A percentile compares a stretch with the other conserved stretches of the same genome.
phyloP scores from a whole-genome alignment of 805 yeast genomes.

The Metschnikowia kofuensis region DNA sequence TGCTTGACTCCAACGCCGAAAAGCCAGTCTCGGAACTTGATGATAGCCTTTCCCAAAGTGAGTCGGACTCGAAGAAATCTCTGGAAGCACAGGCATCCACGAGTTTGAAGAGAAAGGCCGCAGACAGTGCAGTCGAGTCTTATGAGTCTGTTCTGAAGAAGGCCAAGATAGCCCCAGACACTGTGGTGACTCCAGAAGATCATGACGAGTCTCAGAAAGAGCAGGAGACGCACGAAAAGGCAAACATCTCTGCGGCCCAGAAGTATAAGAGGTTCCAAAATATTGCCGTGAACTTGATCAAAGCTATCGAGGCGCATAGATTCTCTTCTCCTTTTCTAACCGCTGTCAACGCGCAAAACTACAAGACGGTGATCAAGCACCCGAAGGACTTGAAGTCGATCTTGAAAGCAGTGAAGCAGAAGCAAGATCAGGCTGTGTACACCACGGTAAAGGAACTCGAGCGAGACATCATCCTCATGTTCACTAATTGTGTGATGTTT shows the following conservation, averaged over 20 bases:
- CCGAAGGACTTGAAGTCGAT: conserved; percentile 72
- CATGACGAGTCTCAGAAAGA: too few species aligned
- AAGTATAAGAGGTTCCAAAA: conserved; percentile 53
- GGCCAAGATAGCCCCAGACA: neutral
- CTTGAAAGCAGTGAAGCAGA: conserved; percentile 49
- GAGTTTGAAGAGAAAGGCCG: neutral
- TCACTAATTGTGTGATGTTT: conserved; percentile 82
- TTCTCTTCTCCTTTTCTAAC: conserved; percentile 71
- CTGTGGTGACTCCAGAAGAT: too few species aligned
- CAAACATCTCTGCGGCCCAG: conserved; percentile 2
- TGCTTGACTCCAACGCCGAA: neutral
- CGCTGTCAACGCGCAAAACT: conserved; percentile 74
- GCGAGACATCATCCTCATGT: conserved; percentile 70
- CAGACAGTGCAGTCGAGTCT: neutral
- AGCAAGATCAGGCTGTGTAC: conserved; percentile 35
- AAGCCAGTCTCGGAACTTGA: neutral
- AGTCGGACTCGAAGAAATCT: too few species aligned
- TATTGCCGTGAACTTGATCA: conserved; percentile 58
- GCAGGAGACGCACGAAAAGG: neutral
- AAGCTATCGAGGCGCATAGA: conserved; percentile 65
- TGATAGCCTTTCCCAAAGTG: too few species aligned
- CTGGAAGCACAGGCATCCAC: too few species aligned
- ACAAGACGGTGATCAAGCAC: conserved; percentile 54
- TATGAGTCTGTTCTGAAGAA: neutral
- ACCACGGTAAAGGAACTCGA: conserved; percentile 62